A percentile compares a stretch with the other conserved stretches of the same genome.
Conservation (phyloP, 192 early-diverging fungal genomes). For the Coemansia sp. region DNA sequence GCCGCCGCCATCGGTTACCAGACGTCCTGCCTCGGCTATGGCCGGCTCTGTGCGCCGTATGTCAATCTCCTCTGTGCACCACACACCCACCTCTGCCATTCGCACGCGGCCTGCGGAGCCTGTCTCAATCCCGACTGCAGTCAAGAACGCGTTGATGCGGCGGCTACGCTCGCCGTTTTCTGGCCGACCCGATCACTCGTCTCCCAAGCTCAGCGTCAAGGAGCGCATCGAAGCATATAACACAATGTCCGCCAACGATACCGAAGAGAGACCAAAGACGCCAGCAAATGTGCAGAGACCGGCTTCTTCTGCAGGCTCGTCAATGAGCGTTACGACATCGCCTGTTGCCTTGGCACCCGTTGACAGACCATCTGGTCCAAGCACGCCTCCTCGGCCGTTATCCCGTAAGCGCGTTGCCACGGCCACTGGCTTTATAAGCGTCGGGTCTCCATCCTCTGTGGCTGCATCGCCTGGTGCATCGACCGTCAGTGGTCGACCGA, state of each 20-base stretch:
- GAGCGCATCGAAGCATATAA: conserved; percentile 43
- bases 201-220: conserved; percentile 22
- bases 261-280: not conserved
- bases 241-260: conserved; percentile 10
- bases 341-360: too few species aligned
- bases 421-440: conserved; percentile 34
- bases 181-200: conserved; percentile 18
- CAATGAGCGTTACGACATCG: too few species aligned
- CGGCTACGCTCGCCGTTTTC: conserved; percentile 30
- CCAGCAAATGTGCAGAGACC: not conserved
- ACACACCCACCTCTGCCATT: too few species aligned
- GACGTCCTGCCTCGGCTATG: too few species aligned
- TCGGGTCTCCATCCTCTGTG: conserved; percentile 9
- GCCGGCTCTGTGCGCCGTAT: too few species aligned
- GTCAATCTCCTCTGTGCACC: too few species aligned
- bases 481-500: not conserved
- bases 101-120: too few species aligned
- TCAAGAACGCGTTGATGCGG: conserved; percentile 30
- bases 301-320: not conserved
- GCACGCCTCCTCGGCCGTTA: too few species aligned
- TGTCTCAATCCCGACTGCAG: conserved; percentile 14
- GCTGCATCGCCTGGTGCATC: not conserved
- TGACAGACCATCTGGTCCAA: too few species aligned
- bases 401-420: conserved; percentile 26
- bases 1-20: conserved; percentile 28